Percentiles rank a stretch among this genome's conserved stretches.
These are phyloP conservation scores for Corynespora cassiicola DNA, from an alignment of 2,329 filamentous ascomycete genomes.

Conservation along the genomic window DNA sequence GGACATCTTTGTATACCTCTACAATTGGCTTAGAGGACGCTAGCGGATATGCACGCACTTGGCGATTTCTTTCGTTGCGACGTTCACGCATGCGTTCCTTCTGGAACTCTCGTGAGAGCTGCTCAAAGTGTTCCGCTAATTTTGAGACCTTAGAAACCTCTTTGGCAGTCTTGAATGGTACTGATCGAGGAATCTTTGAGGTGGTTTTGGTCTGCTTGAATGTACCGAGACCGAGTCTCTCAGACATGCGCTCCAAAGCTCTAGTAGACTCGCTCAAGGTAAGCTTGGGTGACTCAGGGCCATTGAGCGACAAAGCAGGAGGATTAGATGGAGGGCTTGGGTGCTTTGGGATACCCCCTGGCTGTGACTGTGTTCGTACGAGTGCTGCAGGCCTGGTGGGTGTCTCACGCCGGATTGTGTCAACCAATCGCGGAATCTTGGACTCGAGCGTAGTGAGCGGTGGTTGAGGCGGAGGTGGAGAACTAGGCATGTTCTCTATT, in stretches of 20 bases:
- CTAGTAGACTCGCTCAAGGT: constrained; percentile 46
- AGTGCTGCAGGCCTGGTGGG: constrained; percentile 30
- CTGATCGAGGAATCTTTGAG: constrained; percentile 84
- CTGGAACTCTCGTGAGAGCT: constrained; percentile 94
- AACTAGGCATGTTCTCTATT: constrained; percentile 41
- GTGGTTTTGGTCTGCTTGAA: constrained; percentile 65
- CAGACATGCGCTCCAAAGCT: constrained; percentile 73
- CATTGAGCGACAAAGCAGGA: constrained; percentile 21
- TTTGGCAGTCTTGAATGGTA: constrained; percentile 65
- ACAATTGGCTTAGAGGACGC: constrained; percentile 95
- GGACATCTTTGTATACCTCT: constrained; percentile 92
- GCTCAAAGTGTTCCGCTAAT: constrained; percentile 95
- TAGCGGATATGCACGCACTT: constrained; percentile 83
- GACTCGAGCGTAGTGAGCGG: constrained; percentile 33
- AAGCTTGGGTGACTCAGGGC: constrained; percentile 28
- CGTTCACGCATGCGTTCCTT: constrained; percentile 89
- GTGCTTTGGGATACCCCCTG: constrained; percentile 36
- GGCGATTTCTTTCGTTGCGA: constrained; percentile 76
- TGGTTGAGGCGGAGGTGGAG: constrained; percentile 26
- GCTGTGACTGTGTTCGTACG: constrained; percentile 44
- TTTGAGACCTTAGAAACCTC: constrained; percentile 83
- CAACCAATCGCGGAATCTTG: constrained; percentile 47
- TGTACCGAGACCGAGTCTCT: constrained; percentile 70
- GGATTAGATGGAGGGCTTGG: constrained; percentile 19
- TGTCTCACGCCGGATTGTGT: constrained; percentile 40